Evolutionary conservation across 2,329 filamentous ascomycete genomes (phyloP).

Genomic region (Cytospora chrysosperma): DNA sequence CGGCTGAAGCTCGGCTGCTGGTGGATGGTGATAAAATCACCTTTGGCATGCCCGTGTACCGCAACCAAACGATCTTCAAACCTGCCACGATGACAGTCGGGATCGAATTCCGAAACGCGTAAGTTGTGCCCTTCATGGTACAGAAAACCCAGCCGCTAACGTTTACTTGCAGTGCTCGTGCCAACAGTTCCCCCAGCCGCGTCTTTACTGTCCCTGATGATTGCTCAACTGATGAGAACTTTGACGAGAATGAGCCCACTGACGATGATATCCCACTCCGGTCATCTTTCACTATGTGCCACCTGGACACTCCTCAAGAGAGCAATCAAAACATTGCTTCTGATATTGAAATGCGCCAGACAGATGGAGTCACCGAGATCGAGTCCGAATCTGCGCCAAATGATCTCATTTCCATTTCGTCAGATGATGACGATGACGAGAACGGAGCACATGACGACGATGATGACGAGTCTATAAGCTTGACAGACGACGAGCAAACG

Average conservation of each 20-base stretch:
- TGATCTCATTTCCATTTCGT: constrained; percentile 2
- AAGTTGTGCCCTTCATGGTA: constrained; percentile 13
- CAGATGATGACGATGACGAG: neutral
- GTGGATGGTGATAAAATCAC: constrained; percentile 37
- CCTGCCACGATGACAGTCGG: constrained; percentile 32
- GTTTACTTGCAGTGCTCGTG: neutral
- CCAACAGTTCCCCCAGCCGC: constrained; percentile 17
- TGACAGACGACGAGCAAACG: constrained; percentile 17
- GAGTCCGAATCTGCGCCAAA: neutral
- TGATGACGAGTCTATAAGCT: constrained; percentile 10
- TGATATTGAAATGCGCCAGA: neutral
- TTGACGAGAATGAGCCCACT: constrained; percentile 21
- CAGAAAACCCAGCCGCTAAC: constrained; percentile 1
- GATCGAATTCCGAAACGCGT: constrained; percentile 26
- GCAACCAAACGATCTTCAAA: constrained; percentile 33
- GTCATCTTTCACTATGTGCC: neutral
- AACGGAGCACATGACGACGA: neutral
- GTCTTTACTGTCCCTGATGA: constrained; percentile 24
- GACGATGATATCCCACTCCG: constrained; percentile 8
- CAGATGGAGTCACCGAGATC: constrained; percentile 14
- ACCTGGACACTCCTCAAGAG: neutral
- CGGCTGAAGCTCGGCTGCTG: constrained; percentile 27
- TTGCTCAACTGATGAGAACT: constrained; percentile 16
- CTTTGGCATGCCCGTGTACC: constrained; percentile 42
- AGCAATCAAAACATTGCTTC: neutral